Evolutionary conservation across 805 yeast genomes (phyloP), one percentile per base, ranked within the genome.

Genomic region (Kluyveromyces nonfermentans): DNA sequence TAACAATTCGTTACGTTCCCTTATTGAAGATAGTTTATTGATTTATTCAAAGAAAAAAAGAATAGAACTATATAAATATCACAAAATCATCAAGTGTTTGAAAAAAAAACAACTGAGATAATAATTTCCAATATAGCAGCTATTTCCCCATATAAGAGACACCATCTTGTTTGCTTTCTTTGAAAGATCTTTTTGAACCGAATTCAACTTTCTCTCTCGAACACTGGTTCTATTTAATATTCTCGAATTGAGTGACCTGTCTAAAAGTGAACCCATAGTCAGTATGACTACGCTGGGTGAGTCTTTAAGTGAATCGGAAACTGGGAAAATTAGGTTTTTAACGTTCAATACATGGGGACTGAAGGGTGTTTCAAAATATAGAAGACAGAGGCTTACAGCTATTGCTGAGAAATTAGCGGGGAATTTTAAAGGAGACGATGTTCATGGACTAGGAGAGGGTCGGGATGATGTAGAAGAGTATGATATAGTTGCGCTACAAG

Each of bases 401-500:
- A 84, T 93, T 28, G 95, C 94, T 0, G 73, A 78, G 37, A 65
- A 73, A 43, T 61, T 90, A 3, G 76, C 80, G 0, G 62, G 67
- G 2, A 35, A 45, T 10, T 37, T 61, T 5, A 48, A 51, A 14
- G 64, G 58, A 2, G 48, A 42, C 17, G 49, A 48, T 7, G 20
- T 25, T 9, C 20, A 44, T 17, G 37, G 22, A 10, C 33, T 20
- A 14, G 35, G 34, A 30, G 32, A 42, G 32, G 21, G 19, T 15
- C 17, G 25, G 17, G 41, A 8, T 30, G 30, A 2, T 44, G 46
- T 2, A 35, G 54, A 69, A 14, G 65, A 71, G 16, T 87, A 84
- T 63, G 96, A 93, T 63, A 73, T 93, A 10, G 75, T 93, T 6
- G 96, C 96, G 1, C 68, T 93, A n/a, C 98, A 93, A 61, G 98